Evolutionary conservation across 257 asterid species (phyloP), one percentile per base, ranked within the genome.

Genomic region (Gentiana dahurica): DNA sequence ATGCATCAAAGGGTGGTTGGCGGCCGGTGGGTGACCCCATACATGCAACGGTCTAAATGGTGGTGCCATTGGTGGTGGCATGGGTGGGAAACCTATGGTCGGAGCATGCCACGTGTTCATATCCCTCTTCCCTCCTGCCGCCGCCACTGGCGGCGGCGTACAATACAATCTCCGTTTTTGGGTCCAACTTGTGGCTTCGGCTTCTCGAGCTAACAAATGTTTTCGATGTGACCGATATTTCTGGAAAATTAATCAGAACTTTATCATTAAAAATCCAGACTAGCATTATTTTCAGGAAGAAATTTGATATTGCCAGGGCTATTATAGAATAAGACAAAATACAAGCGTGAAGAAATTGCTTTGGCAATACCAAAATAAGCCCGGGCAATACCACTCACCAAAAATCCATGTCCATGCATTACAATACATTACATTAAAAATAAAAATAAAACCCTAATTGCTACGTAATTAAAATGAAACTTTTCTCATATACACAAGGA

Each of bases 11-110:
- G 98, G 74, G 70, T 84, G 98, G 87, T 78, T 85, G 70, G 77
- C 68, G 70, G 77, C 68, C 8, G 92, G 71, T 61, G 98, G 98
- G 48, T 91, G 96, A 65, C 97, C 97, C 97, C 97, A 89, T 39
- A 89, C 95, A 58, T 86, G 97, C 57, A 89, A 73, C 58, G 95
- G 95, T 75, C 91, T 78, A 70, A 68, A 71, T 66, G 74, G 92
- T 65, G 86, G 79, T 74, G 72, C 52, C 3, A 83, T 83, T 24
- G 79, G 49, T 71, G 85, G 85, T 34, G 79, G 49, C 74, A 76
- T 72, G 7, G 84, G 87, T 62, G 94, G 92, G 63, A 86, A 81
- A 11, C 91, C 87, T 34, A 80, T 76, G 50, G 81, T 75, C 6
- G 97, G 94, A 49, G 82, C 83, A 57, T 63, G 70, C 86, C 86